A percentile compares a stretch with the other conserved stretches of the same genome.
Evolutionary conservation across 768 basidiomycete species (phyloP).

Genomic region (Dentipellis sp.): DNA sequence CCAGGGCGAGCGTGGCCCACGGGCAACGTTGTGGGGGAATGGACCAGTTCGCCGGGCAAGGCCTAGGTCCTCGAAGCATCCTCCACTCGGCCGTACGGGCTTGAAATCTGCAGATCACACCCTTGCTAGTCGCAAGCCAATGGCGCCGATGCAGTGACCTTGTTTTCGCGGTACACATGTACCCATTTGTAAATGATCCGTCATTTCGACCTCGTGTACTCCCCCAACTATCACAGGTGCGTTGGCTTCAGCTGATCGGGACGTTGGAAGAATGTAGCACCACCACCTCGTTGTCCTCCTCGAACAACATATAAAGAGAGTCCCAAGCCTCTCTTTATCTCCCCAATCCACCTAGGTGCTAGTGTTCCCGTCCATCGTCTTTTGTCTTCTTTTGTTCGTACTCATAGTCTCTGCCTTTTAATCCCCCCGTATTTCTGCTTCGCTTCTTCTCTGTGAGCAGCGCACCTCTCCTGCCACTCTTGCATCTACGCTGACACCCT

Average conservation of each 20-base stretch:
- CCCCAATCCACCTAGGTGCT: not conserved
- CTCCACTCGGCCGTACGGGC: not conserved
- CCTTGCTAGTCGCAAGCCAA: not conserved
- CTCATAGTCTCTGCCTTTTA: not conserved
- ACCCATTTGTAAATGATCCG: not conserved
- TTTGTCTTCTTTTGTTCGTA: not conserved
- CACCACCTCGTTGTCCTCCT: not conserved
- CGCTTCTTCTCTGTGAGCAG: not conserved
- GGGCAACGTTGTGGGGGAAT: not conserved
- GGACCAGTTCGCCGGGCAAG: not conserved
- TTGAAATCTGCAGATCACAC: not conserved
- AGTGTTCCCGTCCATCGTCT: not conserved
- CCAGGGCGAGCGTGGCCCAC: not conserved
- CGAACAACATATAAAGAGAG: not conserved
- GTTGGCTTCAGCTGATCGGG: not conserved
- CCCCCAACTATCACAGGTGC: not conserved
- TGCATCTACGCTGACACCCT: constrained; percentile 8
- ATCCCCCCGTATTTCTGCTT: not conserved
- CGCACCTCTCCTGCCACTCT: not conserved
- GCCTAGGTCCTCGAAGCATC: not conserved
- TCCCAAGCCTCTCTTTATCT: not conserved
- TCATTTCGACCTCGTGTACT: not conserved
- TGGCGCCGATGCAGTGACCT: not conserved
- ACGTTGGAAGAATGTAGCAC: not conserved
- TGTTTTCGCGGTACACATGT: not conserved